phyloP scores from a whole-genome alignment of 1,139 yeast species.

The Eremothecium gossypii region DNA sequence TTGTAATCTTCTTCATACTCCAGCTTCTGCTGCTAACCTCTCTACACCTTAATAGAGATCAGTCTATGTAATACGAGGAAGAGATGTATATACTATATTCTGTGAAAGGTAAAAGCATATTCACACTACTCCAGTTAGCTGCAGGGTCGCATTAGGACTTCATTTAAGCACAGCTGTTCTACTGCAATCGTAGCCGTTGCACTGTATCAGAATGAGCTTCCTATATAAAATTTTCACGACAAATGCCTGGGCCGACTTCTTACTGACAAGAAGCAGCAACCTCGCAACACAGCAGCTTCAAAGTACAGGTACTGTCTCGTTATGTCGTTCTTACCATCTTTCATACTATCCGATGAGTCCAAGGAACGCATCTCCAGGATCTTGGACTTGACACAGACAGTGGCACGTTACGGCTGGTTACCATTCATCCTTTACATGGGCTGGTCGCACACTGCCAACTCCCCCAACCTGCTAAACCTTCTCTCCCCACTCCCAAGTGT shows the following conservation, averaged over 20 bases:
- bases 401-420: constrained; percentile 93
- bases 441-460: constrained; percentile 78
- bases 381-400: constrained; percentile 73
- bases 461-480: constrained; percentile 61
- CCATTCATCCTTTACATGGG: constrained; percentile 92
- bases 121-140: too few species aligned
- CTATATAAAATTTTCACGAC: too few species aligned
- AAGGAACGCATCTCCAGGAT: constrained; percentile 83
- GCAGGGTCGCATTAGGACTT: too few species aligned
- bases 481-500: constrained; percentile 58
- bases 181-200: too few species aligned
- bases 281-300: too few species aligned
- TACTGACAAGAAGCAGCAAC: too few species aligned
- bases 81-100: neutral
- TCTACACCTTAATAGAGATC: too few species aligned
- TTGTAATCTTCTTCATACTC: constrained; percentile 36
- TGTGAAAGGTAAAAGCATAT: neutral
- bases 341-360: constrained; percentile 46
- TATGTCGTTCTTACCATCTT: constrained; percentile 29
- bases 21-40: too few species aligned
- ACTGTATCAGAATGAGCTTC: too few species aligned
- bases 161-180: too few species aligned
- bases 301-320: neutral
- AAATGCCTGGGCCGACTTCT: too few species aligned
- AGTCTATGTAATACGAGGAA: neutral